These are phyloP conservation scores for Solanum ossicruentum DNA, from an alignment of 257 asterid genomes.

Conservation along the genomic window DNA sequence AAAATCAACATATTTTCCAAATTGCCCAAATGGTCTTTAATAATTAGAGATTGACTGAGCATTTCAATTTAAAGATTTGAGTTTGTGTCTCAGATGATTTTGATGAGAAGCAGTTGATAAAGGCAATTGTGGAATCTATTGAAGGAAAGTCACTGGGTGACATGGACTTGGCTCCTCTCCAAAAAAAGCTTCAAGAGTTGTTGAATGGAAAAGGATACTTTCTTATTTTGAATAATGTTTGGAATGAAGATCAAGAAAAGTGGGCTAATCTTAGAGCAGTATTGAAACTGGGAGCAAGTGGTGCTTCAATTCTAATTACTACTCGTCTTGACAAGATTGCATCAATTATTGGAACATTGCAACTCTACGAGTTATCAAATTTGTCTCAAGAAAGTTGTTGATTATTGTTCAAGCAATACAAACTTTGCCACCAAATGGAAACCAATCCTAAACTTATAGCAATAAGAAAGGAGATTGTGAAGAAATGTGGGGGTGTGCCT, in stretches of 20 bases:
- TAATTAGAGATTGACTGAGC: neutral
- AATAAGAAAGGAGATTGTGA: slow-evolving; percentile 16
- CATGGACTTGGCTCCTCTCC: slow-evolving; percentile 2
- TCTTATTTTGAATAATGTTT: slow-evolving; percentile 23
- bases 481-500: slow-evolving; percentile 15
- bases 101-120: slow-evolving; percentile 4
- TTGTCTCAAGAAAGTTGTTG: slow-evolving; percentile 12
- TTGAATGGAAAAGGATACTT: slow-evolving; percentile 10
- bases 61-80: slow-evolving; percentile 9
- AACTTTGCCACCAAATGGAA: neutral
- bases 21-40: neutral
- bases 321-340: slow-evolving; percentile 7
- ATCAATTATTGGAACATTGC: slow-evolving; percentile 8
- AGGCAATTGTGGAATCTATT: slow-evolving; percentile 6
- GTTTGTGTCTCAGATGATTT: slow-evolving; percentile 23
- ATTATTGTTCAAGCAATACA: slow-evolving; percentile 8
- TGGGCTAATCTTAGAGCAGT: slow-evolving; percentile 8
- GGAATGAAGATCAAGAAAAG: slow-evolving; percentile 17
- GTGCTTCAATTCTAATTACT: slow-evolving; percentile 9
- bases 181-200: slow-evolving; percentile 1
- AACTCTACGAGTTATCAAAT: neutral
- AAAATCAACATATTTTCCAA: neutral
- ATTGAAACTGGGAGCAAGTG: slow-evolving; percentile 10
- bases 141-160: neutral
- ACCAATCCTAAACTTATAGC: neutral